phyloP scores from a whole-genome alignment of 2,329 filamentous ascomycete species.

The Neonectria magnoliae region DNA sequence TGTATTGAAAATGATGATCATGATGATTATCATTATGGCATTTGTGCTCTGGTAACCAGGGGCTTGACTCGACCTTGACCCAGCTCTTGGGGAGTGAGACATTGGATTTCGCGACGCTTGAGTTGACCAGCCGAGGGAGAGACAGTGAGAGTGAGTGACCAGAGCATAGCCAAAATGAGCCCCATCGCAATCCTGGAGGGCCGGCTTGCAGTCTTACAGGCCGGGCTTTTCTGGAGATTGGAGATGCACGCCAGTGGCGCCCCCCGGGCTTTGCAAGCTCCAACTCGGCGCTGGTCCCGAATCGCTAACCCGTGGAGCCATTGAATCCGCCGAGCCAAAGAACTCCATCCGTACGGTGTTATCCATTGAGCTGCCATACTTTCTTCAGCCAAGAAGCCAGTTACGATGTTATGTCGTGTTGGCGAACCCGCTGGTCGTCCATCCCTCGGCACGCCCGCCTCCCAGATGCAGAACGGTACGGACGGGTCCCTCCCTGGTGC shows the following conservation, averaged over 20 bases:
- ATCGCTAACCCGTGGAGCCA: constrained; percentile 8
- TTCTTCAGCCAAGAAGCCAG: neutral
- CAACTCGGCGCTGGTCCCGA: neutral
- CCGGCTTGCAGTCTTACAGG: neutral
- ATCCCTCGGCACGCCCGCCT: neutral
- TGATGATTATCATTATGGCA: neutral
- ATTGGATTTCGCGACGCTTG: constrained; percentile 7
- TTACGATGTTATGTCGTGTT: neutral
- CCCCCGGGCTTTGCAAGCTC: neutral
- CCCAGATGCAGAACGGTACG: neutral
- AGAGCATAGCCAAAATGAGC: neutral
- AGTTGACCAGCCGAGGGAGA: constrained; percentile 1
- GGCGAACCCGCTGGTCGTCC: neutral
- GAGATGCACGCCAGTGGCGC: constrained; percentile 18
- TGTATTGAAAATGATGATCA: neutral
- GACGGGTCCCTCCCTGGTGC: neutral
- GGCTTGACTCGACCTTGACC: neutral
- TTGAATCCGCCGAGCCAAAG: neutral
- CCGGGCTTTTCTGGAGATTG: constrained; percentile 23
- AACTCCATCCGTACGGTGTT: too few relatives aligned
- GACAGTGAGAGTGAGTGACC: neutral
- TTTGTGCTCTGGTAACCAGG: neutral
- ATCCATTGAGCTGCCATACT: neutral
- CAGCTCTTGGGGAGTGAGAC: constrained; percentile 11
- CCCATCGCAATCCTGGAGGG: neutral